Conservation (phyloP, 2,329 filamentous ascomycete species). For the Pezicula neosporulosa region DNA sequence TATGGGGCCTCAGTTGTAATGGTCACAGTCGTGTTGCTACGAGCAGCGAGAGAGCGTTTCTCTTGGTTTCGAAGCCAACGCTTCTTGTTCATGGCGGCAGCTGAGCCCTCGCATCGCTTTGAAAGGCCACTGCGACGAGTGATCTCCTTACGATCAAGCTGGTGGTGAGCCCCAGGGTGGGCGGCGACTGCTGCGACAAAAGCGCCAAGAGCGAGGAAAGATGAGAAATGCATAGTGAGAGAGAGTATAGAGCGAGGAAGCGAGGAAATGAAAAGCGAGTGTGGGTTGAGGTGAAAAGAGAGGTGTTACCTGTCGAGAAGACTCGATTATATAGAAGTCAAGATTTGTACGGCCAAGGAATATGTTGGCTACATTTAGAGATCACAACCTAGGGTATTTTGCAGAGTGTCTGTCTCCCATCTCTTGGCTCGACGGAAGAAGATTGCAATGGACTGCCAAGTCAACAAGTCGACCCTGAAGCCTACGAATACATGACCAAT, state of each 20-base stretch:
- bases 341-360: too few species aligned
- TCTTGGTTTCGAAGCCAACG: slow-evolving; percentile 7
- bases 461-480: too few species aligned
- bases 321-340: not conserved
- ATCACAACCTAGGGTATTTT: too few species aligned
- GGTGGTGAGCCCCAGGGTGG: not conserved
- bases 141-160: not conserved
- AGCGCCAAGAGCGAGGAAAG: not conserved
- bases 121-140: not conserved
- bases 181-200: not conserved
- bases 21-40: slow-evolving; percentile 2
- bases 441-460: too few species aligned
- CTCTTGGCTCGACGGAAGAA: too few species aligned
- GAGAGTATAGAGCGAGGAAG: not conserved
- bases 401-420: too few species aligned
- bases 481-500: too few species aligned
- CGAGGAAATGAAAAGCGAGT: not conserved
- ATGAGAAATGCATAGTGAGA: not conserved
- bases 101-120: not conserved
- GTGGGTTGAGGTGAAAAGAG: not conserved
- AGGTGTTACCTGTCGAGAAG: not conserved
- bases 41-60: slow-evolving; percentile 8
- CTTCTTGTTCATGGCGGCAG: slow-evolving; percentile 10
- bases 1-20: slow-evolving; percentile 6
- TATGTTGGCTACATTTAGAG: too few species aligned